Percentiles rank a stretch among this genome's conserved stretches.
phyloP scores from a whole-genome alignment of 2,329 filamentous ascomycete genomes.

The Daldinia sp. region DNA sequence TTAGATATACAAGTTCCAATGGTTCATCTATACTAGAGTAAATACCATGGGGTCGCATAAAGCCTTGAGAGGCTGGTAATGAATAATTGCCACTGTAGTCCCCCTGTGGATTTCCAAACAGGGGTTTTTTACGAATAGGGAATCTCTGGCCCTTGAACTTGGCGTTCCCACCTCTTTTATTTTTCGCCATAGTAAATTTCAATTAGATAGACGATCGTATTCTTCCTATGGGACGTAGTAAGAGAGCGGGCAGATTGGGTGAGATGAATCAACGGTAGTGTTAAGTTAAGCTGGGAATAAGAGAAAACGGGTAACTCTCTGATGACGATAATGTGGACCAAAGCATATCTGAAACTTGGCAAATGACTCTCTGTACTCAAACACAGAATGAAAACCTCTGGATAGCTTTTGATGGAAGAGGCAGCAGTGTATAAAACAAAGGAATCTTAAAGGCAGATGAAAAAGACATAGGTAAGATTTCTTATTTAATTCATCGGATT shows the following conservation, averaged over 20 bases:
- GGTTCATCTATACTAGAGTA: neutral
- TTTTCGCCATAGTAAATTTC: slow-evolving; percentile 38
- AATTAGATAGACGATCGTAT: neutral
- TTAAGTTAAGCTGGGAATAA: slow-evolving; percentile 11
- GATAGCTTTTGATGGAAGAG: neutral
- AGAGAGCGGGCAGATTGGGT: neutral
- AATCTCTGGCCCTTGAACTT: slow-evolving; percentile 34
- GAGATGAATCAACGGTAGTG: neutral
- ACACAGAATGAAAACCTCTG: neutral
- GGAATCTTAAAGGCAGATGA: too few relatives aligned
- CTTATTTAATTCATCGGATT: neutral
- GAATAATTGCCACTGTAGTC: slow-evolving; percentile 28
- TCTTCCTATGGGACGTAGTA: neutral
- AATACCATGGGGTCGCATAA: slow-evolving; percentile 39
- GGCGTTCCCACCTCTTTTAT: slow-evolving; percentile 27
- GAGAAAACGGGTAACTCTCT: slow-evolving; percentile 12
- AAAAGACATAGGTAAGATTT: too few relatives aligned
- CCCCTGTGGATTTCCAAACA: slow-evolving; percentile 8
- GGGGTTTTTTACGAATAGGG: slow-evolving; percentile 19
- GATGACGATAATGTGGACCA: slow-evolving; percentile 38
- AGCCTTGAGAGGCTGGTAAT: slow-evolving; percentile 11
- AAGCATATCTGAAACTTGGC: slow-evolving; percentile 9
- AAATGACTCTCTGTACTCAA: neutral
- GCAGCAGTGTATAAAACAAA: neutral
- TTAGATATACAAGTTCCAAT: slow-evolving; percentile 6